phyloP scores from a whole-genome alignment of 495 filamentous ascomycete genomes.

The Neurospora africana region DNA sequence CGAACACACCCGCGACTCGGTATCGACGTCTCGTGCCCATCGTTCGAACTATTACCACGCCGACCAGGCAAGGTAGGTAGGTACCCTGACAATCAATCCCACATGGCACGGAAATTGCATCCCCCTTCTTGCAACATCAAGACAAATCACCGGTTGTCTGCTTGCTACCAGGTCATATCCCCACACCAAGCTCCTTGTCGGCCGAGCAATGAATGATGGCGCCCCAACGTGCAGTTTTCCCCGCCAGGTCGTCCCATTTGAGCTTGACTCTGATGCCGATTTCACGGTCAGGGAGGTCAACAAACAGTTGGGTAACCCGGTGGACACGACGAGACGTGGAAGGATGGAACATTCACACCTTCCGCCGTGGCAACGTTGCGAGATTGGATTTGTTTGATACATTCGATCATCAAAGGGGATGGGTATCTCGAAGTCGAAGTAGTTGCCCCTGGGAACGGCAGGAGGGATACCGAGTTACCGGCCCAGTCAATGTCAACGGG shows the following conservation, averaged over 20 bases:
- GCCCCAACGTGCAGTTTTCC: background rate
- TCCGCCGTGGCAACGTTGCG: background rate
- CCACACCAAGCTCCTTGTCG: background rate
- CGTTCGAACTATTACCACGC: too few species aligned
- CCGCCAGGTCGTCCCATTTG: background rate
- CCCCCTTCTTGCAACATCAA: background rate
- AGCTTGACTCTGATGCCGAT: background rate
- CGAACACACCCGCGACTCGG: background rate
- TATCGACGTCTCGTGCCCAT: background rate
- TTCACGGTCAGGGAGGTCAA: too few species aligned
- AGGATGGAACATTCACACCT: background rate
- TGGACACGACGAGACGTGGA: background rate
- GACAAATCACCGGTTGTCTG: background rate
- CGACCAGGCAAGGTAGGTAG: too few species aligned
- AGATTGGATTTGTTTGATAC: background rate
- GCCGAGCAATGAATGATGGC: fast-evolving
- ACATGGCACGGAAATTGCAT: background rate
- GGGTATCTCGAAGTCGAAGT: background rate
- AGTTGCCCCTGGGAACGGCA: background rate
- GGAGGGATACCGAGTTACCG: background rate
- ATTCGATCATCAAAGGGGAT: background rate
- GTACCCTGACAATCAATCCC: background rate
- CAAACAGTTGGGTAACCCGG: background rate
- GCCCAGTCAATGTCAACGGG: background rate
- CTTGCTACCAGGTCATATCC: background rate